Conservation (phyloP, 352 stramenopile genomes). For the Saprolegnia parasitica region DNA sequence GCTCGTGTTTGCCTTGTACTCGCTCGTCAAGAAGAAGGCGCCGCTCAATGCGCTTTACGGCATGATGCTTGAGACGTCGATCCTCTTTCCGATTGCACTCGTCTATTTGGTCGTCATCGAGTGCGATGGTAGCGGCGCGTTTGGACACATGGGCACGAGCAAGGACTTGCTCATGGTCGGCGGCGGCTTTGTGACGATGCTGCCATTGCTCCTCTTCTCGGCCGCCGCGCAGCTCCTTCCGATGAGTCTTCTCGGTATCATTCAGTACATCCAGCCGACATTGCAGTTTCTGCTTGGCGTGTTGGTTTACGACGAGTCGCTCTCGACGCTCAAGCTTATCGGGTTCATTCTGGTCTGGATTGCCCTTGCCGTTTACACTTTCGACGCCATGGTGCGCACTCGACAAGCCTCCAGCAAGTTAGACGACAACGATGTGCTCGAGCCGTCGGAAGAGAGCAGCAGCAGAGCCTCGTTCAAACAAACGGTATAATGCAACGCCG, state of each 20-base stretch:
- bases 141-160: neutral
- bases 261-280: neutral
- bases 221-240: neutral
- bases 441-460: neutral
- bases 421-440: neutral
- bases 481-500: too few species aligned
- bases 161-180: neutral
- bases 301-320: neutral
- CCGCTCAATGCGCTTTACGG: neutral
- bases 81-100: neutral
- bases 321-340: neutral
- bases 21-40: neutral
- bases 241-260: neutral
- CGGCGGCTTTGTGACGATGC: neutral
- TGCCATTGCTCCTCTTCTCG: neutral
- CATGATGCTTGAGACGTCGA: neutral
- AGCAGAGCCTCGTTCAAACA: neutral
- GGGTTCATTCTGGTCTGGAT: neutral
- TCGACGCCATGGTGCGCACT: neutral
- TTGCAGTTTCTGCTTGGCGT: neutral
- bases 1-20: constrained; percentile 3
- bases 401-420: neutral
- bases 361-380: constrained; percentile 5
- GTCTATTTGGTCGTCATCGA: neutral
- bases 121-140: neutral